Percentiles rank a stretch among this genome's conserved stretches.
phyloP scores from a whole-genome alignment of 2,329 filamentous ascomycete genomes.

The Cladosporium sp. region DNA sequence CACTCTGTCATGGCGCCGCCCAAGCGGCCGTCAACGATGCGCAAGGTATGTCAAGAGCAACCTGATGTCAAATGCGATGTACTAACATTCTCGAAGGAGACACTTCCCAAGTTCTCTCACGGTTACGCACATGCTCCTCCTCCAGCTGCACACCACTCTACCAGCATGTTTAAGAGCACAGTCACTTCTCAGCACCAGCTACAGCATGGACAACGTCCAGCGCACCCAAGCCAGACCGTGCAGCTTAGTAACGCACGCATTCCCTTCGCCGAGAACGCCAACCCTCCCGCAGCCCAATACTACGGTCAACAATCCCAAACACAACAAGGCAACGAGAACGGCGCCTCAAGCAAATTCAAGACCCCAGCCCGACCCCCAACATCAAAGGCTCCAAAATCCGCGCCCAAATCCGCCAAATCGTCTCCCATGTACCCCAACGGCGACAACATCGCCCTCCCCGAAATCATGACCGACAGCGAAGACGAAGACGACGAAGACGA shows the following conservation, averaged over 20 bases:
- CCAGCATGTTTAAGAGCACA: constrained; percentile 61
- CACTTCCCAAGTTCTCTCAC: constrained; percentile 55
- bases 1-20: constrained; percentile 75
- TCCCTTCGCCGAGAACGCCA: constrained; percentile 73
- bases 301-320: constrained; percentile 17
- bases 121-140: constrained; percentile 60
- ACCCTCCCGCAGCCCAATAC: constrained; percentile 34
- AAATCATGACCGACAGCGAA: constrained; percentile 93
- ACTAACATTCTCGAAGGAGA: constrained; percentile 46
- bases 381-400: constrained; percentile 32
- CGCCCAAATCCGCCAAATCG: constrained; percentile 60
- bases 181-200: constrained; percentile 64
- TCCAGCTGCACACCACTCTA: constrained; percentile 43
- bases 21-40: constrained; percentile 72
- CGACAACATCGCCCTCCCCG: constrained; percentile 85
- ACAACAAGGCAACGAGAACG: constrained; percentile 20
- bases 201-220: constrained; percentile 50
- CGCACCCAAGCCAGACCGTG: constrained; percentile 76
- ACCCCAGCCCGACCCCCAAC: constrained; percentile 59
- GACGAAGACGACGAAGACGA: constrained; percentile 66
- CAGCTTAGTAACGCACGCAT: constrained; percentile 86
- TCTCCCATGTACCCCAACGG: constrained; percentile 86
- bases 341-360: constrained; percentile 51
- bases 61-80: neutral
- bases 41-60: constrained; percentile 57